Conservation (phyloP, 345 rosid genomes). For the Durio zibethinus region DNA sequence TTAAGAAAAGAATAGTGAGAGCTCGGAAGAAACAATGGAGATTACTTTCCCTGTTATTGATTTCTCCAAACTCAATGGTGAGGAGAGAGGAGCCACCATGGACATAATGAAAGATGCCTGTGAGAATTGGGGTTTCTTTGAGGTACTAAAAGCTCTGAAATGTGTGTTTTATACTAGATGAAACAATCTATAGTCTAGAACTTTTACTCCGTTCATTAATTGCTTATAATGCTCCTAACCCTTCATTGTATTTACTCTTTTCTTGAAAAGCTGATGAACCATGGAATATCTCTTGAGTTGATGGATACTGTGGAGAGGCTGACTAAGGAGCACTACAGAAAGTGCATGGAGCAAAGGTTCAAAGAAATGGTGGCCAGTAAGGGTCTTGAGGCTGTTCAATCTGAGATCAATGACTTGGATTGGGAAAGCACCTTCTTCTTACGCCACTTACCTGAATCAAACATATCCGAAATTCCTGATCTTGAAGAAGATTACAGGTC, state of each 20-base stretch:
- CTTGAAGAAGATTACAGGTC: slow-evolving; percentile 55
- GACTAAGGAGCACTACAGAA: slow-evolving; percentile 65
- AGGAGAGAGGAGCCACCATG: slow-evolving; percentile 55
- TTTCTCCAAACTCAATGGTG: slow-evolving; percentile 57
- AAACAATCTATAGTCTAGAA: background rate
- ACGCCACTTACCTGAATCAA: slow-evolving; percentile 61
- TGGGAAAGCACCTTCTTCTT: slow-evolving; percentile 84
- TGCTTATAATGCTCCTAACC: background rate
- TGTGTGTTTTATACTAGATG: background rate
- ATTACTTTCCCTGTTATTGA: slow-evolving; percentile 55
- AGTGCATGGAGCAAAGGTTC: slow-evolving; percentile 62
- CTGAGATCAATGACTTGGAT: slow-evolving; percentile 56
- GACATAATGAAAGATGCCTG: slow-evolving; percentile 66
- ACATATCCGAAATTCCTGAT: slow-evolving; percentile 55
- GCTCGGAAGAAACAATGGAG: slow-evolving; percentile 38
- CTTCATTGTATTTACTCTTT: background rate
- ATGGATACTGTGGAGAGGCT: slow-evolving; percentile 68
- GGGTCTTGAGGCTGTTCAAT: slow-evolving; percentile 50
- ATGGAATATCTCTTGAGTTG: slow-evolving; percentile 61
- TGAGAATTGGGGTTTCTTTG: slow-evolving; percentile 84
- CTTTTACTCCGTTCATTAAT: background rate
- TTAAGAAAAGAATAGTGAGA: background rate
- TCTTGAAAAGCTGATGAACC: slow-evolving; percentile 52
- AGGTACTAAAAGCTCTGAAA: slow-evolving; percentile 37
- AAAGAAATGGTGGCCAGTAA: slow-evolving; percentile 58